phyloP scores from a whole-genome alignment of 139 green algal genomes.

The Coccomyxa sp. region DNA sequence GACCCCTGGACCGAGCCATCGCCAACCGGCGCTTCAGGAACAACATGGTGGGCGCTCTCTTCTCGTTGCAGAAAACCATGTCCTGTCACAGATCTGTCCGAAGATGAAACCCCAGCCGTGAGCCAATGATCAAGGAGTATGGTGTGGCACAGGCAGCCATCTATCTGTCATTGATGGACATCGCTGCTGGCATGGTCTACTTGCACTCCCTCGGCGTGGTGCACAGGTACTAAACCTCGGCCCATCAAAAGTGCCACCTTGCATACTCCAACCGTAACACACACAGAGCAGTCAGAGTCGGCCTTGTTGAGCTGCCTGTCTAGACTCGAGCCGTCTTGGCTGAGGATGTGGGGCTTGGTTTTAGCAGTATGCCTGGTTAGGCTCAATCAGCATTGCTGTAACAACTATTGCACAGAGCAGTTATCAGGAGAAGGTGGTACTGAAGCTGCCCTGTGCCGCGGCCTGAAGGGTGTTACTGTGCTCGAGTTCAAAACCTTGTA shows the following conservation, averaged over 20 bases:
- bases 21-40: constrained; percentile 3
- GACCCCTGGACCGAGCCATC: constrained; percentile 19
- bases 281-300: neutral
- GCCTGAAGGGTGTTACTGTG: no score
- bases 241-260: constrained; percentile 27
- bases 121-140: neutral
- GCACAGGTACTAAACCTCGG: constrained; percentile 29
- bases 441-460: neutral
- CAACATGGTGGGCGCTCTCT: constrained; percentile 18
- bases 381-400: no score
- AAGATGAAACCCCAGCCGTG: neutral
- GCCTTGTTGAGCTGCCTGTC: no score
- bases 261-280: neutral
- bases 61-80: no score
- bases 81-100: neutral
- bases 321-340: no score
- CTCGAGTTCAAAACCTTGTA: neutral
- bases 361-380: no score
- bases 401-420: neutral
- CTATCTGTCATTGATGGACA: constrained; percentile 32
- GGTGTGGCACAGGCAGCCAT: constrained; percentile 5
- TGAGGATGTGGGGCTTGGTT: no score
- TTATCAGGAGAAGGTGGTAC: neutral
- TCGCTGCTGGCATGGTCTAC: constrained; percentile 46
- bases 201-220: constrained; percentile 41